Base-by-base conservation (phyloP, 1,139 yeast genomes). In the Candida sp. region DNA sequence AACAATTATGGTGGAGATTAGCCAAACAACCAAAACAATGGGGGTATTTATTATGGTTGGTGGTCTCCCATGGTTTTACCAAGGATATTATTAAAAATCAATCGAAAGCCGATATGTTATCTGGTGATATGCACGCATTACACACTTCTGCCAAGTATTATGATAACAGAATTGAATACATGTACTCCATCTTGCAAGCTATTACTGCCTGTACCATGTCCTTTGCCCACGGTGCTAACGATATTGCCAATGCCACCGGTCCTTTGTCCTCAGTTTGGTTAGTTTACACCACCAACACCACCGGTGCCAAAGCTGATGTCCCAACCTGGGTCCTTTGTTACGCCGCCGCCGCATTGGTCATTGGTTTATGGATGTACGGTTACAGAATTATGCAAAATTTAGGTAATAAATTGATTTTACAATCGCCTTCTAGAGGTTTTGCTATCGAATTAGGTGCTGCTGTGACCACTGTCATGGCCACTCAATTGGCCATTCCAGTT, bases 391-490 rank as follows among this genome's bases (percentile, higher is more conserved):
- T 85, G 84, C 64, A 76, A 46, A 79, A 81, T 59, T 73, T 85
- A 63, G 95, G 93, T 61, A 85, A 85, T 70, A 82, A 81, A 59
- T 69, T 85, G 64, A 85, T 86, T 47, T 73, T 83, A 54, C 90
- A 84, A 67, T 84, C 91, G 1, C 95, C 95, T 40, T 75, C 89
- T 5, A 75, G 93, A 65, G 93, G 93, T n/a, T 86, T 84, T 57
- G 67, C 87, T 19, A 82, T 84, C 59, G 95, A 85, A 65, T 70
- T 85, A 45, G 93, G 91, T 49, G 89, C 91, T 45, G 93, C 93
- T 39, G 68, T 83, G 43, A 84, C 93, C 11, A 80, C 84, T 12
- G 83, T 84, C 35, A 76, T 86, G 79, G 91, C 93, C 36, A 81
- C 93, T 12, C 85, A 83, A 62, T 72, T 85, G 51, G 70, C 75